Percentiles rank a stretch among this genome's conserved stretches.
Evolutionary conservation across 2,329 filamentous ascomycete genomes (phyloP).

Genomic region (Trichoderma simmonsii): DNA sequence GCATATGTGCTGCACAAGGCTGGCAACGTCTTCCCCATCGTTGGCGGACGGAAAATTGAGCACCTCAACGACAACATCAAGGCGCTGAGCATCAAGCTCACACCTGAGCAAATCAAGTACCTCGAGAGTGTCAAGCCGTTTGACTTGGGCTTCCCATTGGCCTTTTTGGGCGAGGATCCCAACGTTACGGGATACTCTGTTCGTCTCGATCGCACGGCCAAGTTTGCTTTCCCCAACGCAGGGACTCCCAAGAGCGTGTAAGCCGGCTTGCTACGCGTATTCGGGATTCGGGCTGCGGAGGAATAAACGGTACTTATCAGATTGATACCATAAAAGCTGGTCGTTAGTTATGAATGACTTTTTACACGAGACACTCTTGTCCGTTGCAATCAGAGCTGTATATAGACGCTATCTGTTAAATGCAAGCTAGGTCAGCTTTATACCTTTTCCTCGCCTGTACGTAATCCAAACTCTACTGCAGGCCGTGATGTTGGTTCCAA

Average conservation of each 20-base stretch:
- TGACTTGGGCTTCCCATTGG: constrained; percentile 45
- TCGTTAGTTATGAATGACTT: not conserved
- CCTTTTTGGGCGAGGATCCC: not conserved
- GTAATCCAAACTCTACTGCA: not conserved
- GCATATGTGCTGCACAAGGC: constrained; percentile 61
- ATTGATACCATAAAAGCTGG: not conserved
- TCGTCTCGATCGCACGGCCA: not conserved
- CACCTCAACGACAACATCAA: constrained; percentile 61
- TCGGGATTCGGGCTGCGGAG: not conserved
- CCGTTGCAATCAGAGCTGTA: not conserved
- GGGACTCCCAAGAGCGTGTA: not conserved
- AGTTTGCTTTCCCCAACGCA: not conserved
- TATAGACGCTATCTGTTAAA: not conserved
- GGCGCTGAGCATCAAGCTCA: constrained; percentile 51
- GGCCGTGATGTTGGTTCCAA: not conserved
- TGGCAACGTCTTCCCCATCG: constrained; percentile 58
- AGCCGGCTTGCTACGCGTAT: not conserved
- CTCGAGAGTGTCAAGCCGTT: constrained; percentile 53
- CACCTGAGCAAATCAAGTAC: constrained; percentile 50
- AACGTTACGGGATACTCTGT: not conserved
- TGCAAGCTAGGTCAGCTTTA: not conserved
- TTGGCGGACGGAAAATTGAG: constrained; percentile 58
- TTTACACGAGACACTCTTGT: not conserved
- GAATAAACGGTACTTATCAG: too few species aligned
- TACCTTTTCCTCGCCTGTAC: not conserved